Evolutionary conservation across 2,329 filamentous ascomycete genomes (phyloP), one percentile per base, ranked within the genome.

Genomic region (Fusarium devonianum): DNA sequence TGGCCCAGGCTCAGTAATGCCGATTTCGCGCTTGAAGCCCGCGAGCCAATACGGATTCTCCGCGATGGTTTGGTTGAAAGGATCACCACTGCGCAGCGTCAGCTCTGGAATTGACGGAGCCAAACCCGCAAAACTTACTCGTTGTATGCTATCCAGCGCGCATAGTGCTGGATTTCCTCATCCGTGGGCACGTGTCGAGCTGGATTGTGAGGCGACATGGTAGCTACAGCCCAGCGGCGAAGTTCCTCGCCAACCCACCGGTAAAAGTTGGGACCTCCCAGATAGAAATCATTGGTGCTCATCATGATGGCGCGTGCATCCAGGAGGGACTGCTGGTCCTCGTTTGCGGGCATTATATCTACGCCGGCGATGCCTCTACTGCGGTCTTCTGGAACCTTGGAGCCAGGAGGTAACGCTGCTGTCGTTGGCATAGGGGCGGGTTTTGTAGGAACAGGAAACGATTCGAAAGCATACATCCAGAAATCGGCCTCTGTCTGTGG

Each of bases 151-250:
- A 73, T 70, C 44, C 63, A 66, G 1, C 67, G 60, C 2, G 70
- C 71, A 46, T 73, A 67, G 6, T 61, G 53, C 14, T 70, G 58
- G 1, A 75, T 47, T 23, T 74, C 71, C 5, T 67, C 66, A 13
- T 75, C 71, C 0, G 69, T 72, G 0, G 71, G 71, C 0, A 70
- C 40, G 3, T 66, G 64, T 11, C 42, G 66, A 38, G 60, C 61
- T 2, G 66, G 66, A 9, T 69, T 69, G 7, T 60, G 65, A 37
- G 53, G 69, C 12, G 61, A 71, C 67, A 63, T 71, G 0, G 64
- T 65, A 1, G 60, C 63, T 2, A 64, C 60, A 1, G 62, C 66
- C 23, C 63, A 67, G 1, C 58, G 54, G 8, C 62, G n/a, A 36
- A 60, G 16, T 25, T 66, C 54, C 30, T 52, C 23, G 8, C 56